Evolutionary conservation across 176 grass and related monocot species (phyloP).

Genomic region (Aegilops bicornis): DNA sequence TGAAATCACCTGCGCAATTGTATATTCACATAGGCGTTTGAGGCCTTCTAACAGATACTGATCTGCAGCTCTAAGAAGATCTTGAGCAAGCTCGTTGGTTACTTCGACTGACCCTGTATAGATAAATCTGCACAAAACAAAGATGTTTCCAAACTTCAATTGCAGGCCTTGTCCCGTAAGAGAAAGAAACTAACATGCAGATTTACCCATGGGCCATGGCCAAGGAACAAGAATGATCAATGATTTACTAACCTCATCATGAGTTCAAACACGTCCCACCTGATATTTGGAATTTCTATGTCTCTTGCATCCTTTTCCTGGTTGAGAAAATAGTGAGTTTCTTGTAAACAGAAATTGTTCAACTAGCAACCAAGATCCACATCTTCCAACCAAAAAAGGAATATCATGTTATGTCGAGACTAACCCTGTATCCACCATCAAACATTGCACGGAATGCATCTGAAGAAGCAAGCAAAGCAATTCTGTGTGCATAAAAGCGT

Average conservation of each 20-base stretch:
- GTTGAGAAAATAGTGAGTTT: conserved; percentile 27
- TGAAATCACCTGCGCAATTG: conserved; percentile 81
- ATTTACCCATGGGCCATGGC: not conserved
- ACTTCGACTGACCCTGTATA: conserved; percentile 92
- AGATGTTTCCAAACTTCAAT: conserved; percentile 15
- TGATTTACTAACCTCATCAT: conserved; percentile 85
- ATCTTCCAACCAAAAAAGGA: conserved; percentile 18
- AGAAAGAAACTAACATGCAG: conserved; percentile 4
- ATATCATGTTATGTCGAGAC: conserved; percentile 24
- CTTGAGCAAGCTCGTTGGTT: conserved; percentile 80
- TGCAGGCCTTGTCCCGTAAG: conserved; percentile 6
- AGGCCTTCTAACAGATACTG: conserved; percentile 99
- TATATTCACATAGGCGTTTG: conserved; percentile 94
- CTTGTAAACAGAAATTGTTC: not conserved
- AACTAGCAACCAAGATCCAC: conserved; percentile 20
- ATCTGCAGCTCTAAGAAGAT: conserved; percentile 94
- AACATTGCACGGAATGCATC: conserved; percentile 99
- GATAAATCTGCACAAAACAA: conserved; percentile 80
- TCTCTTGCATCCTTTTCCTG: conserved; percentile 99
- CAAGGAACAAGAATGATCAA: not conserved
- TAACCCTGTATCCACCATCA: conserved; percentile 98
- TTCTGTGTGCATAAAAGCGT: conserved; percentile 95
- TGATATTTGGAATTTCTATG: conserved; percentile 99
- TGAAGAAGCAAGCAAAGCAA: conserved; percentile 97
- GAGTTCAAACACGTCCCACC: conserved; percentile 89